These are phyloP conservation scores for Teunomyces cretensis DNA, from an alignment of 805 yeast genomes.

Conservation along the genomic window DNA sequence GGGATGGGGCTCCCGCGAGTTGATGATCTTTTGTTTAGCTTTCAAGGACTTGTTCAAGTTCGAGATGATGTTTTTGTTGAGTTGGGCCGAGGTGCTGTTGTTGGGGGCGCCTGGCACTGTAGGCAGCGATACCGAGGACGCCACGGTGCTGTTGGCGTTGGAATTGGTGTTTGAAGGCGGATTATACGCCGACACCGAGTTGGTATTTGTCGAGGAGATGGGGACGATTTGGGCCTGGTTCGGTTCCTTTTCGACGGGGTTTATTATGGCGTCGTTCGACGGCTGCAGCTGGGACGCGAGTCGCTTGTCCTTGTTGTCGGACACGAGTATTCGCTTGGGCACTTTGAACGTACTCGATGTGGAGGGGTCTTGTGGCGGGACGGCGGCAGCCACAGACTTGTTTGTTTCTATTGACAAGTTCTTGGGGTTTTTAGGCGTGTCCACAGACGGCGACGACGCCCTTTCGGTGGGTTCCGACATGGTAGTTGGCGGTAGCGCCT, in stretches of 20 bases:
- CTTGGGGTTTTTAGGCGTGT: background rate
- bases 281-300: conserved; percentile 5
- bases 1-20: conserved; percentile 35
- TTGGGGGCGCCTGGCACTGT: background rate
- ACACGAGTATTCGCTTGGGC: conserved; percentile 12
- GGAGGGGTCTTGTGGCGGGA: conserved; percentile 4
- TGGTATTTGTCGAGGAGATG: background rate
- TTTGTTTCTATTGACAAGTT: background rate
- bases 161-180: background rate
- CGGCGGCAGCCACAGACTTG: background rate
- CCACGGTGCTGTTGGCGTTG: background rate
- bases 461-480: background rate
- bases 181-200: background rate
- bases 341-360: conserved; percentile 13
- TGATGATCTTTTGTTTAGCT: conserved; percentile 42
- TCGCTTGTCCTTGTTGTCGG: conserved; percentile 9
- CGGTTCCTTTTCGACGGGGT: background rate
- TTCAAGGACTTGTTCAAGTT: conserved; percentile 43
- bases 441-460: conserved; percentile 1
- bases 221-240: background rate
- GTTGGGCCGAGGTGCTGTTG: conserved; percentile 3
- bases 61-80: conserved; percentile 33
- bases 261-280: background rate
- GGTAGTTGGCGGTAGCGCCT: background rate
- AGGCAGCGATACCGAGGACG: conserved; percentile 2